Evolutionary conservation across 148 eudicot genomes (phyloP), one percentile per base, ranked within the genome.

Genomic region (Drosera capensis): DNA sequence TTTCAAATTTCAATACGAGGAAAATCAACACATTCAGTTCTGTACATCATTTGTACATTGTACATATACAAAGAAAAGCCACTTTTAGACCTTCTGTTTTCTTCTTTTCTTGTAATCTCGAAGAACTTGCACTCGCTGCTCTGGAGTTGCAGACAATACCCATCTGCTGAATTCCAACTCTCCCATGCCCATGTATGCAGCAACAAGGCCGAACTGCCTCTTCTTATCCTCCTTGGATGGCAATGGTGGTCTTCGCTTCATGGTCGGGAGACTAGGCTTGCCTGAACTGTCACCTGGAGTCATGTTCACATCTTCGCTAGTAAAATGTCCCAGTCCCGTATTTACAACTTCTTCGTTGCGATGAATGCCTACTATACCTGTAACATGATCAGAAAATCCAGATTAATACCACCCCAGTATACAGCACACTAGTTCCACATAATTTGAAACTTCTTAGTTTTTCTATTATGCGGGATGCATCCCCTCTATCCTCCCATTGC

Each of bases 361-460:
- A 62, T 90, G 97, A 47, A 87, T 75, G 64, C 84, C 80, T 25
- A 84, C 62, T 54, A 80, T 71, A 56, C 97, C 97, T 90, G 56
- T 47, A 38, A 59, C 20, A 55, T 26, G 9, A 3, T 52, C 36
- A 40, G 46, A 34, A 34, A 11, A 3, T 11, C n/a, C n/a, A n/a
- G n/a, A n/a, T n/a, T n/a, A n/a, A n/a, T n/a, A n/a, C n/a, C n/a
- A n/a, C n/a, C n/a, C n/a, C n/a, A n/a, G n/a, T n/a, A n/a, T n/a
- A 34, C 2, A 5, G n/a, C 13, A 13, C 14, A 9, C 9, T 3
- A 28, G 9, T 3, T 9, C 31, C 31, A 28, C 31, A 3, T 9
- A 28, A 28, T 9, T 28, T 4, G 4, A 3, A 34, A 2, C 13
- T 34, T 34, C 13, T 34, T 34, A n/a, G n/a, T n/a, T n/a, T n/a